Percentiles rank a stretch among this genome's conserved stretches.
Conservation (phyloP, 2,329 filamentous ascomycete genomes). For the Pseudodiploospora longispora region DNA sequence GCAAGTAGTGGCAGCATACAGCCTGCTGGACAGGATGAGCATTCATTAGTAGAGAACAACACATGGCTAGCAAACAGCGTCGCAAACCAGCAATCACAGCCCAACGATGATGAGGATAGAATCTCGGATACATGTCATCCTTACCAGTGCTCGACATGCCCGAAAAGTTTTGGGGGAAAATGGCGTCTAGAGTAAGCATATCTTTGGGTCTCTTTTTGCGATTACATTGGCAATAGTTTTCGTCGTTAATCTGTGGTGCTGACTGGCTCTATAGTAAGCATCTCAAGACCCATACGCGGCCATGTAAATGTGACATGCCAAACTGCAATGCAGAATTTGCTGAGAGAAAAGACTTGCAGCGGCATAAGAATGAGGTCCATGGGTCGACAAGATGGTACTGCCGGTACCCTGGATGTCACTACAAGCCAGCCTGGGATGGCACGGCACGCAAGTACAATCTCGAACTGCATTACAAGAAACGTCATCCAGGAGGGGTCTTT, state of each 20-base stretch:
- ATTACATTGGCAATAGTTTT: neutral
- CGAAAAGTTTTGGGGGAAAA: neutral
- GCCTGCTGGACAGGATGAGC: constrained; percentile 12
- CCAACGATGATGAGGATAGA: neutral
- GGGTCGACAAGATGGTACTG: constrained; percentile 1
- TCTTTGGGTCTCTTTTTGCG: too few relatives aligned
- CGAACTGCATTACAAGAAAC: neutral
- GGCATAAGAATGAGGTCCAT: neutral
- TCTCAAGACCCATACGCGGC: neutral
- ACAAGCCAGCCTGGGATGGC: constrained; percentile 4
- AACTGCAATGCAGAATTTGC: constrained; percentile 4
- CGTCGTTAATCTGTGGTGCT: neutral
- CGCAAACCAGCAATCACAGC: neutral
- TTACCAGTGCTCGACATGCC: neutral
- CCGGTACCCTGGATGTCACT: constrained; percentile 2
- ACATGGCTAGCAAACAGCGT: neutral
- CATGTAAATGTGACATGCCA: constrained; percentile 1
- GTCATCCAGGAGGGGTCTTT: too few relatives aligned
- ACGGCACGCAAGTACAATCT: constrained; percentile 1
- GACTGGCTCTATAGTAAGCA: neutral
- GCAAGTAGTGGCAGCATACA: constrained; percentile 1
- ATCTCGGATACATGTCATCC: neutral
- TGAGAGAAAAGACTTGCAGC: constrained; percentile 5
- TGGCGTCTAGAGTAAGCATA: too few relatives aligned
- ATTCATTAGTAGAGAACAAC: neutral